A percentile compares a stretch with the other conserved stretches of the same genome.
phyloP scores from a whole-genome alignment of 2,329 filamentous ascomycete species.

The Aureobasidium leucospermi region DNA sequence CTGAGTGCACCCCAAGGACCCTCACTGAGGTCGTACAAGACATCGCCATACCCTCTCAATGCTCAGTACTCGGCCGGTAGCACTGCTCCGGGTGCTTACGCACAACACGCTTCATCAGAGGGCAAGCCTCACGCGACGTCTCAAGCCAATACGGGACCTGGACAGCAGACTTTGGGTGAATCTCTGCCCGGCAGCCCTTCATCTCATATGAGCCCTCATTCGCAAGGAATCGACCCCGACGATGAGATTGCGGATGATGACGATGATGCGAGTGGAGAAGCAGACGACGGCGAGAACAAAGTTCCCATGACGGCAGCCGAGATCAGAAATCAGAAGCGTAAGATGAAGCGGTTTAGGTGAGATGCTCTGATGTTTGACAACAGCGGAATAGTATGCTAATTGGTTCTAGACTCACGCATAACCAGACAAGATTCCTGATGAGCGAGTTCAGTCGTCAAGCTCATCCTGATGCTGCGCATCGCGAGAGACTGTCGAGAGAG shows the following conservation, averaged over 20 bases:
- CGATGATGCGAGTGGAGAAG: slow-evolving; percentile 23
- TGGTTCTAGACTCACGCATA: slow-evolving; percentile 69
- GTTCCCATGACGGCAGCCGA: slow-evolving; percentile 39
- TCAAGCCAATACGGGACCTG: slow-evolving; percentile 4
- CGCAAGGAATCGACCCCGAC: slow-evolving; percentile 16
- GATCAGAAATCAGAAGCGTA: slow-evolving; percentile 42
- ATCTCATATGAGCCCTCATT: slow-evolving; percentile 39
- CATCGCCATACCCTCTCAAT: slow-evolving; percentile 10
- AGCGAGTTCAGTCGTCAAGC: slow-evolving; percentile 94
- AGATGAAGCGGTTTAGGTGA: slow-evolving; percentile 72
- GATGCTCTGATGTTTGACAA: not conserved
- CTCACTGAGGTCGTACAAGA: slow-evolving; percentile 14
- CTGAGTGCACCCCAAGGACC: slow-evolving; percentile 7
- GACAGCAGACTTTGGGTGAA: slow-evolving; percentile 29
- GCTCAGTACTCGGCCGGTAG: slow-evolving; percentile 6
- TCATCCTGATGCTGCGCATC: slow-evolving; percentile 84
- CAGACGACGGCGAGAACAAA: slow-evolving; percentile 18
- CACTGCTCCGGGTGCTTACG: not conserved
- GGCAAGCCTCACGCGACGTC: slow-evolving; percentile 16
- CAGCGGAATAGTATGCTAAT: not conserved
- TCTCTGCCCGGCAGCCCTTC: slow-evolving; percentile 41
- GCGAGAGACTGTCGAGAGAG: slow-evolving; percentile 77
- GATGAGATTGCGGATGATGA: slow-evolving; percentile 34
- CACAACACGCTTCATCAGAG: slow-evolving; percentile 1
- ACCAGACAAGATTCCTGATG: slow-evolving; percentile 96